Conservation (phyloP, 495 filamentous ascomycete genomes). For the Tuber borchii region DNA sequence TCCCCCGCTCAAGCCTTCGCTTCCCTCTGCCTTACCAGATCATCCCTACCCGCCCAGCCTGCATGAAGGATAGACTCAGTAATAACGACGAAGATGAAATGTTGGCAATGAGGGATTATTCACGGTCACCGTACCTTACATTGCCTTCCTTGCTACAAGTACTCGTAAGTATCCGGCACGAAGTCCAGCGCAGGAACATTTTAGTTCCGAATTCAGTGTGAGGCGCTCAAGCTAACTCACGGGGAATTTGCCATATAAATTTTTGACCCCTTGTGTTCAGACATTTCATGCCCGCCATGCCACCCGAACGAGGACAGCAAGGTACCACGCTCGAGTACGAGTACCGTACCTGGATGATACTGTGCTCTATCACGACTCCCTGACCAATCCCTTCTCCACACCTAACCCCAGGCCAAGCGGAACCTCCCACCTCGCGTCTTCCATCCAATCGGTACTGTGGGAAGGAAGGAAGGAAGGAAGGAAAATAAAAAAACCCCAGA, state of each 20-base stretch:
- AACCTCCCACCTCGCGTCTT: background rate
- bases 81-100: background rate
- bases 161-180: too few relatives aligned
- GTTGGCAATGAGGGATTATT: slow-evolving; percentile 4
- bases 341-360: too few relatives aligned
- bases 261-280: background rate
- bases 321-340: too few relatives aligned
- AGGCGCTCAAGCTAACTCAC: background rate
- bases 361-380: background rate
- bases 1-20: background rate
- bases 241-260: background rate
- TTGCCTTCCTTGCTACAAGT: background rate
- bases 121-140: background rate
- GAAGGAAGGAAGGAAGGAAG: too few relatives aligned
- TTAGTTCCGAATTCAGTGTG: background rate
- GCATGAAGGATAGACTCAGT: background rate
- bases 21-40: background rate
- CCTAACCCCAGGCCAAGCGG: background rate
- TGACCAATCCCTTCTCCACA: background rate
- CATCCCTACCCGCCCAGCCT: background rate
- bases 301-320: too few relatives aligned
- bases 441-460: background rate
- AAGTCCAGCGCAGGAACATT: background rate
- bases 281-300: background rate
- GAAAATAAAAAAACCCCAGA: too few relatives aligned